Evolutionary conservation across 495 filamentous ascomycete species (phyloP), one percentile per base, ranked within the genome.

Genomic region (Tuber borchii): DNA sequence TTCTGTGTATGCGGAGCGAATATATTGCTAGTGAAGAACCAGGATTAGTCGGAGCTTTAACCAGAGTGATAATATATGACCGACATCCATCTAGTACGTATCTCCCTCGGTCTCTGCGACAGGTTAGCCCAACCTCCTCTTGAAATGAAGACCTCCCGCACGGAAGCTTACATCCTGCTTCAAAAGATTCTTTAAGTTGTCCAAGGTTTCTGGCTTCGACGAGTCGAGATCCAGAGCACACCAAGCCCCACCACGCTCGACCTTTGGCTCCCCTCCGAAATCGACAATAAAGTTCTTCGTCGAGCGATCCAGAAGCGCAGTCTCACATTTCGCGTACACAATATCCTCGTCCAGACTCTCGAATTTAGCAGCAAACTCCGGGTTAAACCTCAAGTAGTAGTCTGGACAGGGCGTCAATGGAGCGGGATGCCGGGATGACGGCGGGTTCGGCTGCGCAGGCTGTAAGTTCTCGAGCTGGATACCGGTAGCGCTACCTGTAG

Each of bases 1-100:
- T 85, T 87, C 76, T 92, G 90, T 68, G 86, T 81, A 78, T 90
- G 87, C 16, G 90, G 91, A 45, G 85, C 82, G 87, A 90, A 92
- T 16, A 92, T 87, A 77, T 91, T 90, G 75, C 88, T 14, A 51
- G 12, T 51, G 2, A 22, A 31, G 31, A 51, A 43, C 74, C 43
- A 80, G 84, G 43, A 75, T 70, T 71, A 71, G 69, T 69, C 56
- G 1, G 56, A 65, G 3, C 26, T 17, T 65, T 40, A 26, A 8
- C 20, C 10, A 43, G 71, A 31, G 56, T 31, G 69, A 51, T 61
- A 70, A 43, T 72, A 71, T 70, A 7, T 42, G 48, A 40, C 86
- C 83, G 84, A 89, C 87, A 92, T 92, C 90, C 90, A 92, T 81
- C 90, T 74, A n/a, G 81, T 82, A 14, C 81, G 75, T 69, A 82